Base-by-base conservation (phyloP, 192 early-diverging fungal species). In the Coemansia pectinata region DNA sequence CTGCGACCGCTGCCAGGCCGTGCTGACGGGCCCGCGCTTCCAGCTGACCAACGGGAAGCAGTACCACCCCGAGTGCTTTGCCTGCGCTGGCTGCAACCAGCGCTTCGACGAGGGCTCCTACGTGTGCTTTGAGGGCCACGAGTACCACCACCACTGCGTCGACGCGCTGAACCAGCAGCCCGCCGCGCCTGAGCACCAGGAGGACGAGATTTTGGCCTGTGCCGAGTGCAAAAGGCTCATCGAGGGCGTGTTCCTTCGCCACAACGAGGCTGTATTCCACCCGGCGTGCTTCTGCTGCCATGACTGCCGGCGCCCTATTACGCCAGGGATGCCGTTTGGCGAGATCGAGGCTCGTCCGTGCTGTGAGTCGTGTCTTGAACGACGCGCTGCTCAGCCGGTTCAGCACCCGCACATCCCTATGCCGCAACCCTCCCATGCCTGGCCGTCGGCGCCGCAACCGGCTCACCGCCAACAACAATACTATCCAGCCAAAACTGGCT, bases 31-130 rank as follows among this genome's bases (percentile, higher is more conserved):
- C 4, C 85, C 85, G 4, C 74, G 85, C 33, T 86, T 86, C 77
- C 85, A 86, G 58, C 75, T 86, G 27, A 78, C 85, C 21, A 86
- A 86, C 42, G 85, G 85, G 58, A 83, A 83, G 63, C 77, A 74
- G 73, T 86, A 86, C 66, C 85, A 86, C 36, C 85, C 81, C 1
- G 74, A 83, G 34, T 86, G 85, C 67, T 86, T 86, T 61, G 75
- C 74, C 2, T 86, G 85, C 29, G 81, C 85, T 3, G 85, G 85
- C 1, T 86, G 85, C 60, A 45, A 50, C 8, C 71, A 78, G 67
- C 69, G 74, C 44, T 86, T 86, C 34, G 85, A 86, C 65, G 85
- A 86, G 66, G 85, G 85, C 65, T 83, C 85, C 6, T 86, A 86
- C 21, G 85, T 86, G 48, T 83, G 77, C 63, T 86, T 80, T 65